Base-by-base conservation (phyloP, 441 rosid species). In the Francoa sonchifolia region DNA sequence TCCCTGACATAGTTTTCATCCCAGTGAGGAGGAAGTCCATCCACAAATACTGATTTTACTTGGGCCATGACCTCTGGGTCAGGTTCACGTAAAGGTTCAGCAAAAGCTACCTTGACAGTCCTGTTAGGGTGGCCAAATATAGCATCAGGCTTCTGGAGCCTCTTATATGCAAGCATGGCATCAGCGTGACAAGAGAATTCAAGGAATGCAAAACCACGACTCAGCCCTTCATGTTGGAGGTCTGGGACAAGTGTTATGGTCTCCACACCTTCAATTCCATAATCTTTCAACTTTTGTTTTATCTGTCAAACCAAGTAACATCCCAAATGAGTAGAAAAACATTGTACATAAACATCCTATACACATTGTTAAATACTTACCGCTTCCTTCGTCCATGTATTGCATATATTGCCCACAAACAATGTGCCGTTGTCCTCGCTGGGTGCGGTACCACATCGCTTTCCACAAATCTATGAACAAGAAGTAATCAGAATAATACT, bases 131-230 rank as follows among this genome's bases (percentile, higher is more conserved):
- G 86, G 20, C 82, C 86, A 60, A 77, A 71, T 26, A 69, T 55
- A 67, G 62, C 86, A 65, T 77, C 79, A 52, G 79, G 73, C 67
- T 72, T 74, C 57, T 77, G 79, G 61, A 74, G 86, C 66, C 75
- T 65, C 59, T 69, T 74, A 66, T 71, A 74, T 8, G 73, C 82
- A 51, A 47, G 63, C 77, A 74, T 74, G 27, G 82, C 82, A 62
- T 77, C 82, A 44, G 61, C 52, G 29, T 69, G 79, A 53, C 86
- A 74, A 41, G 76, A 54, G 46, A 77, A 77, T 63, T 71, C 79
- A 9, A 77, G 60, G 62, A 77, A 77, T 36, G 86, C 73, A 65
- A 77, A 77, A 53, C 86, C 86, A 47, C 79, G 82, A 50, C 86
- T 77, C 54, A 68, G 48, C 43, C 79, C 86, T 58, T 77, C 79